These are phyloP conservation scores for Fusarium nodosum DNA, from an alignment of 2,329 filamentous ascomycete species.

Conservation along the genomic window DNA sequence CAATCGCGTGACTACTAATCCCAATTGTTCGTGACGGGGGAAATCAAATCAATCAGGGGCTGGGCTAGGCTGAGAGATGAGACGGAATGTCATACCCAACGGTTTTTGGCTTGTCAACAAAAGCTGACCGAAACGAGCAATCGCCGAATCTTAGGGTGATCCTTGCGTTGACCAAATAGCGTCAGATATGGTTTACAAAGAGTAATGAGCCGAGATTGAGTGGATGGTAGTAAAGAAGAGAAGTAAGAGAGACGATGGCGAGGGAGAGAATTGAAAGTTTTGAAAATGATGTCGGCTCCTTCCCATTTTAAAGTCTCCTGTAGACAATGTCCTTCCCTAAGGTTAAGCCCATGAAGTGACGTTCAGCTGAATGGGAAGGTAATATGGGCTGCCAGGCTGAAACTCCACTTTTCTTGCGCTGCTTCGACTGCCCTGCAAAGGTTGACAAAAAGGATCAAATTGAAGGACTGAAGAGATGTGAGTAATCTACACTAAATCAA, in stretches of 20 bases:
- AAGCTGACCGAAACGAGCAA: constrained; percentile 44
- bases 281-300: constrained; percentile 23
- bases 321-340: background rate
- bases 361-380: constrained; percentile 35
- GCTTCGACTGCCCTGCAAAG: background rate
- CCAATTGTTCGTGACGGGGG: constrained; percentile 8
- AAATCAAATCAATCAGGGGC: constrained; percentile 40
- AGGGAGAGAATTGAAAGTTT: constrained; percentile 11
- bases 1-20: constrained; percentile 11
- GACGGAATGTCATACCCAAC: constrained; percentile 36
- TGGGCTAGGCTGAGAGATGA: constrained; percentile 38
- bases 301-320: constrained; percentile 34
- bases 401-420: constrained; percentile 31
- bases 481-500: too few relatives aligned
- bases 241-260: background rate
- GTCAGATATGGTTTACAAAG: background rate
- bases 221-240: background rate
- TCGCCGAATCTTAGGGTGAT: constrained; percentile 42
- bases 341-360: constrained; percentile 27
- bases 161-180: constrained; percentile 33
- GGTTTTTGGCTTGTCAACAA: constrained; percentile 34
- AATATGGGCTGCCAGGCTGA: constrained; percentile 36
- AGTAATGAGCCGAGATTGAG: constrained; percentile 13
- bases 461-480: background rate
- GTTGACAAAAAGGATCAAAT: constrained; percentile 13